Base-by-base conservation (phyloP, 129 eudicot genomes). In the Tagetes erecta region DNA sequence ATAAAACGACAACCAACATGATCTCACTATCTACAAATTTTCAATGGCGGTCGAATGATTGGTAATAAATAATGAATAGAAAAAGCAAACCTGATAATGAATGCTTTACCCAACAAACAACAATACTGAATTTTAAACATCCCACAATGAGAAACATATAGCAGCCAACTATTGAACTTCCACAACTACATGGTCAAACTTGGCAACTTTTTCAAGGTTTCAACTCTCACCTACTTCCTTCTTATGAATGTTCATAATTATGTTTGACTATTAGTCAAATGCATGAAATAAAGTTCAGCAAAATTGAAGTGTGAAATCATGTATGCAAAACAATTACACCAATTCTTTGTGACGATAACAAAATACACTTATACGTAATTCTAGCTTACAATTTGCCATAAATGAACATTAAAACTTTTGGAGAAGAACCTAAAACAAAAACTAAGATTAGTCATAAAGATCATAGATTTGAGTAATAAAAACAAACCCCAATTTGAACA, bases 131-230 rank as follows among this genome's bases (percentile, higher is more conserved):
- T 71, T 33, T 14, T 5, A 73, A 44, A 63, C 2, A 72, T 72
- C 78, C 74, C 78, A 65, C 35, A 72, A 55, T 79, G 74, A 66
- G 53, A 50, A 64, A 70, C 42, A 30, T 38, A 46, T 64, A 72
- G 68, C 14, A 64, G 66, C 30, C 47, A 71, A 42, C 73, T 52
- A 49, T 72, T 51, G 39, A 64, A 52, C 34, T 65, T 72, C 51
- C 67, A 78, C 14, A 53, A 71, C 62, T 30, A 77, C 57, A 68
- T 42, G 53, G 83, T 79, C 78, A 65, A 65, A 79, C 46, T 72
- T 44, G 78, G 83, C 82, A 64, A 79, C 73, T 46, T n/a, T 77
- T 59, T 34, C 44, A 30, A 59, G 57, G 58, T 34, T 70, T 78
- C 58, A 62, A 41, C 34, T 71, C 49, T 63, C 12, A 41, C 45